Evolutionary conservation across 257 asterid genomes (phyloP).

Genomic region (Nicotiana knightiana): DNA sequence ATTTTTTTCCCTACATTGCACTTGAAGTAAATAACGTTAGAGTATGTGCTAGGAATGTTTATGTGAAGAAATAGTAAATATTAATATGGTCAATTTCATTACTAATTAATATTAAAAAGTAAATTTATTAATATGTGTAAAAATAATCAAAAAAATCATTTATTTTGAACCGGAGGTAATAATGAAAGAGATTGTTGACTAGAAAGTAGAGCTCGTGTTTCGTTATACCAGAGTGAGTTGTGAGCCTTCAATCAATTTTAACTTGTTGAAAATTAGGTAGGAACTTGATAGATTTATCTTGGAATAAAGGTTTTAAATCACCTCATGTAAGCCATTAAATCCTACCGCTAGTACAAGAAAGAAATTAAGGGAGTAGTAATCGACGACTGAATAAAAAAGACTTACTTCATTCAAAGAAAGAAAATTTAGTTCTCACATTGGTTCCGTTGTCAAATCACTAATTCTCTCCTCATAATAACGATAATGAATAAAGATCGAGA

Average conservation of each 20-base stretch:
- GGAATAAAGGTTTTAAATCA: not conserved
- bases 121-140: no score
- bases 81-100: no score
- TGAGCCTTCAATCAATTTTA: not conserved
- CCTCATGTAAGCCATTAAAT: no score
- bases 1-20: no score
- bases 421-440: not conserved
- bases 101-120: no score
- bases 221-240: not conserved
- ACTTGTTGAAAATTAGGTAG: constrained; percentile 7
- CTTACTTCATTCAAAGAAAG: not conserved
- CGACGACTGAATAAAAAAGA: not conserved
- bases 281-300: not conserved
- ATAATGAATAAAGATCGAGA: not conserved
- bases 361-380: not conserved
- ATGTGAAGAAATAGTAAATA: no score
- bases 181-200: not conserved
- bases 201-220: not conserved
- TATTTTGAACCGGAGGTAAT: no score
- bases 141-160: no score
- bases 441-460: no score
- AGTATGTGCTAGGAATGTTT: no score
- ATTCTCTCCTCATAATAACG: no score
- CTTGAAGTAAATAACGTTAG: no score
- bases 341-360: not conserved